Evolutionary conservation across 768 basidiomycete genomes (phyloP).

Genomic region (Collybia mongolica): DNA sequence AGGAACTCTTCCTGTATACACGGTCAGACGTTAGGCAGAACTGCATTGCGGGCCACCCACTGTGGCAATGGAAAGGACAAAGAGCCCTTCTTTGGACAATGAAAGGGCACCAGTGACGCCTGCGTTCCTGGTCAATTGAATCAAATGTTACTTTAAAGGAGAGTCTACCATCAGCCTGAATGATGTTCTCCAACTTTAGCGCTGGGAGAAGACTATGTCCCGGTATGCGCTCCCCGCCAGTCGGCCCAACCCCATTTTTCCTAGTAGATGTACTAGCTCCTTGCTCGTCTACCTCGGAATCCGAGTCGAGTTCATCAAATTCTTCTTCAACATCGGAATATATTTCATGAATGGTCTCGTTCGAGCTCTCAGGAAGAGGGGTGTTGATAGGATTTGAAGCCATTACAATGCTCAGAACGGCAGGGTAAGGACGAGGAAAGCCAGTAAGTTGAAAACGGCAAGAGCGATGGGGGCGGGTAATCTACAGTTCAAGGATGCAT

Average conservation of each 20-base stretch:
- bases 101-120: constrained; percentile 61
- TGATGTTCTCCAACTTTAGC: constrained; percentile 69
- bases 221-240: constrained; percentile 43
- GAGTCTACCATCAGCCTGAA: constrained; percentile 70
- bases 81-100: constrained; percentile 74
- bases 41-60: constrained; percentile 35
- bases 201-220: constrained; percentile 71
- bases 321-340: constrained; percentile 58
- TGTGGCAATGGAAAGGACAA: constrained; percentile 73
- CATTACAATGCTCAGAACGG: too few relatives aligned
- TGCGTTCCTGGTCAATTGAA: constrained; percentile 20
- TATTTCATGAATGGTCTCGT: constrained; percentile 16
- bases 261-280: constrained; percentile 21
- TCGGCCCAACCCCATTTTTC: constrained; percentile 20
- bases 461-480: background rate
- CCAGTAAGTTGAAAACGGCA: too few relatives aligned
- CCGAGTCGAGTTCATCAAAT: constrained; percentile 66
- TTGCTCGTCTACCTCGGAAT: constrained; percentile 42
- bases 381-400: background rate
- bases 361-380: background rate
- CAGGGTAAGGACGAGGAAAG: background rate
- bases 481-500: constrained; percentile 12
- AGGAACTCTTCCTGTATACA: constrained; percentile 77
- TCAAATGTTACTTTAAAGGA: constrained; percentile 2
- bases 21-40: constrained; percentile 4